Base-by-base conservation (phyloP, 83 land plant species). In the Diphasiastrum complanatum region DNA sequence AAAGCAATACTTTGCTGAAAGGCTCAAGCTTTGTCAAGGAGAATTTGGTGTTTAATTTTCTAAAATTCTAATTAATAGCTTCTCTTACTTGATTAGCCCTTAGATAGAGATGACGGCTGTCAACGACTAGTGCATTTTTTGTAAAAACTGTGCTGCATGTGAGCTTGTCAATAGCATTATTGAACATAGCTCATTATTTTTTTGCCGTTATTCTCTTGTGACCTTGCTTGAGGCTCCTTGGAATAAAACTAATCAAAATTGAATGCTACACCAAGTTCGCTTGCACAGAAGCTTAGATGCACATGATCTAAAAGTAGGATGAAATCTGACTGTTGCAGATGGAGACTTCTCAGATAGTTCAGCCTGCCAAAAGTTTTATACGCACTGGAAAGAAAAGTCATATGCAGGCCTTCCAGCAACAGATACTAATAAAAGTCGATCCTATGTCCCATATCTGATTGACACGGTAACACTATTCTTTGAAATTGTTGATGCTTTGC, bases 401-500 rank as follows among this genome's bases (percentile, higher is more conserved):
- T 62, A 62, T 28, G 30, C 67, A 27, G 73, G 73, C 32, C 18
- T 40, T 19, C 59, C 58, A 38, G 23, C 35, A 1, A 27, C 36
- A 14, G 51, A 66, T 6, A 4, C 24, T 1, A 3, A 41, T 43
- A 40, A 43, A 30, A 12, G 67, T 37, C 67, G 73, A 1, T 43
- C 73, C n/a, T 70, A 51, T 45, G 67, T 52, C 1, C 55, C 73
- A 11, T 43, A 62, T 14, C 56, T 62, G 30, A 51, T 70, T 41
- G 73, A 70, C 32, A 61, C 73, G 5, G 67, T 70, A 27, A 47
- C 51, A 11, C 40, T 52, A 12, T 70, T 29, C 29, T 70, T 51
- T 25, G n/a, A 16, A 20, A 32, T 45, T 31, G 65, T 70, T 47
- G 67, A 70, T 53, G 60, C 19, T 37, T 66, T 62, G 19, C 47